phyloP scores from a whole-genome alignment of 495 filamentous ascomycete genomes.

The Aspergillus bridgeri region DNA sequence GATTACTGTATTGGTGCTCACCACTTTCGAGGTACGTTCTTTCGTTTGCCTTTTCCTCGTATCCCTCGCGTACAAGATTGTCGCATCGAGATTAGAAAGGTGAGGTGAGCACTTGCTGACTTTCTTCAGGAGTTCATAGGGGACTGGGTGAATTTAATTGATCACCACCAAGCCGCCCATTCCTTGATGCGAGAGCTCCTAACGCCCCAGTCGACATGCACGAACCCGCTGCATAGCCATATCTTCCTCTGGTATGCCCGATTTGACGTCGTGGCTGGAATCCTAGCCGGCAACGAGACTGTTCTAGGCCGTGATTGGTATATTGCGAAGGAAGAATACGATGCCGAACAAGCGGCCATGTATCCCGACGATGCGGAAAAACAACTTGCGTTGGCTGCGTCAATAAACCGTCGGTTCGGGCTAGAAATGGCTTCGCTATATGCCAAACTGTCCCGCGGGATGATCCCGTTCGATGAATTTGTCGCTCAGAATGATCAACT shows the following conservation, averaged over 20 bases:
- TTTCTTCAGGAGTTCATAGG: slow-evolving; percentile 78
- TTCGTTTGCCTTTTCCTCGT: too few relatives aligned
- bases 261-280: slow-evolving; percentile 80
- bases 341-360: slow-evolving; percentile 50
- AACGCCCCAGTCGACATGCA: slow-evolving; percentile 71
- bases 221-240: slow-evolving; percentile 62
- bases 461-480: slow-evolving; percentile 66
- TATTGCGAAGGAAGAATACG: slow-evolving; percentile 58
- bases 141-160: slow-evolving; percentile 88
- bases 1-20: slow-evolving; percentile 86
- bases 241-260: slow-evolving; percentile 84
- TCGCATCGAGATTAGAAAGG: not conserved
- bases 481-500: slow-evolving; percentile 56
- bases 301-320: slow-evolving; percentile 81
- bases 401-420: slow-evolving; percentile 68
- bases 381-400: slow-evolving; percentile 62
- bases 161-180: slow-evolving; percentile 88
- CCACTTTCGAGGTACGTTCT: slow-evolving; percentile 78
- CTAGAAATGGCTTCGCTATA: slow-evolving; percentile 79
- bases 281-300: slow-evolving; percentile 75
- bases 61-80: not conserved
- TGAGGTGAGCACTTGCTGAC: too few relatives aligned
- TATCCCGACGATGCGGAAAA: slow-evolving; percentile 61
- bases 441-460: slow-evolving; percentile 58
- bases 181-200: slow-evolving; percentile 74